A percentile compares a stretch with the other conserved stretches of the same genome.
Conservation (phyloP, 2,329 filamentous ascomycete genomes). For the Sclerotiophoma versabilis region DNA sequence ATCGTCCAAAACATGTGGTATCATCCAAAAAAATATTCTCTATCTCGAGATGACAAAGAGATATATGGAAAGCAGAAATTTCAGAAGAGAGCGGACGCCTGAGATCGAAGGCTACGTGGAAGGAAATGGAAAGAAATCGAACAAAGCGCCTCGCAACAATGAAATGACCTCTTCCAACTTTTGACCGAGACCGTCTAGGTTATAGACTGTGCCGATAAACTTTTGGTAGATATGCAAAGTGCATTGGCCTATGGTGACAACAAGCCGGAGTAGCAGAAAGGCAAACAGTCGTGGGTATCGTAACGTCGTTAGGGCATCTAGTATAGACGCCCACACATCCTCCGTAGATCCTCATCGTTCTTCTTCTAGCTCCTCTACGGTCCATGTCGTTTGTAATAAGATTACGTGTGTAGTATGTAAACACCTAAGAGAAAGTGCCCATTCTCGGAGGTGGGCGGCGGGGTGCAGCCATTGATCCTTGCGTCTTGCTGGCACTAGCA, state of each 20-base stretch:
- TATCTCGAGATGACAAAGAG: conserved; percentile 17
- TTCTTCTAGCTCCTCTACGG: conserved; percentile 12
- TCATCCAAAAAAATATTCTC: conserved; percentile 35
- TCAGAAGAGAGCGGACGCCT: conserved; percentile 15
- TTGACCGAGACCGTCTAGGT: conserved; percentile 25
- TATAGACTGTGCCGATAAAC: conserved; percentile 24
- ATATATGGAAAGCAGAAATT: conserved; percentile 18
- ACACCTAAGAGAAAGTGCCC: conserved; percentile 44
- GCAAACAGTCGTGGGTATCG: conserved; percentile 45
- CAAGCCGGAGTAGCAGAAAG: conserved; percentile 31
- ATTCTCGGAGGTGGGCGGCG: conserved; percentile 40
- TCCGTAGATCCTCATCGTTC: conserved; percentile 25
- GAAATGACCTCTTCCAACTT: conserved; percentile 24
- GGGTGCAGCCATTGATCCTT: conserved; percentile 36
- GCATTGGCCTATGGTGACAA: conserved; percentile 38
- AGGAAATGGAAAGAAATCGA: conserved; percentile 3
- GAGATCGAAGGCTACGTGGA: conserved; percentile 2
- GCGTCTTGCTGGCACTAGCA: conserved; percentile 40
- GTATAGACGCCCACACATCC: conserved; percentile 23
- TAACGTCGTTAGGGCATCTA: conserved; percentile 39
- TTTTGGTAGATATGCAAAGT: conserved; percentile 38
- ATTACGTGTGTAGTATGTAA: conserved; percentile 4
- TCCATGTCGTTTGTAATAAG: conserved; percentile 5
- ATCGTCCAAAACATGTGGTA: conserved; percentile 39
- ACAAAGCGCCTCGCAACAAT: conserved; percentile 6